Evolutionary conservation across 164 flowering plant species (phyloP).

Genomic region (Chimonanthus salicifolius): DNA sequence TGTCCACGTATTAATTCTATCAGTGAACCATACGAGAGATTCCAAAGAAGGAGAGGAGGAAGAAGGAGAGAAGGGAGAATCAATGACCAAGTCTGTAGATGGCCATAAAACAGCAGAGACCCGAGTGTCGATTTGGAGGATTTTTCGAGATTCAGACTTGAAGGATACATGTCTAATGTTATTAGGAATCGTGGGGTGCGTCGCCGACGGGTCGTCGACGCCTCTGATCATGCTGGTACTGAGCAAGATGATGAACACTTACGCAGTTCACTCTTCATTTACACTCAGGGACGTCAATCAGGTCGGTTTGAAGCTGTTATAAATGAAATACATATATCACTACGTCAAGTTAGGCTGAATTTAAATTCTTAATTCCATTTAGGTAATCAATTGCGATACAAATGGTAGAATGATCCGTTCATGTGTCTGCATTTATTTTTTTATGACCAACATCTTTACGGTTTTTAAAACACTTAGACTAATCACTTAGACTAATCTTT

Average conservation of each 20-base stretch:
- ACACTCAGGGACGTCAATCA: not conserved
- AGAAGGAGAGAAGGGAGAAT: not conserved
- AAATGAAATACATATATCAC: too few relatives aligned
- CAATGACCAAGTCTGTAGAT: not conserved
- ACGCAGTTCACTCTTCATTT: not conserved
- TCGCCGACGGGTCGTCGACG: slow-evolving; percentile 25
- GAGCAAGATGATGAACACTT: slow-evolving; percentile 20
- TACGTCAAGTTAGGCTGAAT: too few relatives aligned
- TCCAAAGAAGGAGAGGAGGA: not conserved
- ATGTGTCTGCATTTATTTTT: too few relatives aligned
- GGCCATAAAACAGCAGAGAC: not conserved
- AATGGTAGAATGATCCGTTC: too few relatives aligned
- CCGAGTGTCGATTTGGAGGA: not conserved
- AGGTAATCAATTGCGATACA: too few relatives aligned
- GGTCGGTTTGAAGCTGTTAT: not conserved
- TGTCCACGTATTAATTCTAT: not conserved
- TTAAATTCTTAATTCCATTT: too few relatives aligned
- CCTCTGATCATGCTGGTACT: slow-evolving; percentile 27
- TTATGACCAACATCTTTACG: too few relatives aligned
- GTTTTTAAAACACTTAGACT: too few relatives aligned
- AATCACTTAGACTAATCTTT: too few relatives aligned
- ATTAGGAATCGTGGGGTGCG: slow-evolving; percentile 26
- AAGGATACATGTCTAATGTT: slow-evolving; percentile 26
- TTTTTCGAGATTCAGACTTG: slow-evolving; percentile 20
- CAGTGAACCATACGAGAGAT: not conserved